These are phyloP conservation scores for Maudiozyma turicensis DNA, from an alignment of 805 yeast genomes.

Conservation along the genomic window DNA sequence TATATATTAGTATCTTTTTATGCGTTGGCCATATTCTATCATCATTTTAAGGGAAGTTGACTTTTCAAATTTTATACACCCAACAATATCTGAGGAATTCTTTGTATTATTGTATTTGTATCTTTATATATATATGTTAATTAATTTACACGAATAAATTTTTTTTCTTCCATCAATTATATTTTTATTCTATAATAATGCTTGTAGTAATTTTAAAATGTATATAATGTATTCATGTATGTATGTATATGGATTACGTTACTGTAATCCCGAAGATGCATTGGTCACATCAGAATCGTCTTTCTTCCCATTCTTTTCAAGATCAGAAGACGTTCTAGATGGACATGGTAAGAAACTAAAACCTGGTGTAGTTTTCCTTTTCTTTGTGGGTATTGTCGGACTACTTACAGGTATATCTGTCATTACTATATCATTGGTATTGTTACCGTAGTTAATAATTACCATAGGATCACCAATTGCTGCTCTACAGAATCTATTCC, in stretches of 20 bases:
- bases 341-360: not conserved
- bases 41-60: not conserved
- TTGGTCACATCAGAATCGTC: not conserved
- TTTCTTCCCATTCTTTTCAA: not conserved
- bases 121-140: not conserved
- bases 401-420: not conserved
- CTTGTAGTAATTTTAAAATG: not conserved
- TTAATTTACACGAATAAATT: not conserved
- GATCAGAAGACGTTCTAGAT: not conserved
- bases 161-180: not conserved
- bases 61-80: too few relatives aligned
- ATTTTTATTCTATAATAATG: not conserved
- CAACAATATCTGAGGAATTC: not conserved
- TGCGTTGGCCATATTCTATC: not conserved
- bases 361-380: not conserved
- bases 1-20: not conserved
- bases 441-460: not conserved
- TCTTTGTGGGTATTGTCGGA: not conserved
- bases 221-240: not conserved
- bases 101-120: not conserved
- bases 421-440: not conserved
- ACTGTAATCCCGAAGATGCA: not conserved
- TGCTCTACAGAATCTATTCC: not conserved
- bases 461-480: conserved; percentile 1
- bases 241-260: not conserved